Base-by-base conservation (phyloP, 345 rosid genomes). In the Clausena lansium region DNA sequence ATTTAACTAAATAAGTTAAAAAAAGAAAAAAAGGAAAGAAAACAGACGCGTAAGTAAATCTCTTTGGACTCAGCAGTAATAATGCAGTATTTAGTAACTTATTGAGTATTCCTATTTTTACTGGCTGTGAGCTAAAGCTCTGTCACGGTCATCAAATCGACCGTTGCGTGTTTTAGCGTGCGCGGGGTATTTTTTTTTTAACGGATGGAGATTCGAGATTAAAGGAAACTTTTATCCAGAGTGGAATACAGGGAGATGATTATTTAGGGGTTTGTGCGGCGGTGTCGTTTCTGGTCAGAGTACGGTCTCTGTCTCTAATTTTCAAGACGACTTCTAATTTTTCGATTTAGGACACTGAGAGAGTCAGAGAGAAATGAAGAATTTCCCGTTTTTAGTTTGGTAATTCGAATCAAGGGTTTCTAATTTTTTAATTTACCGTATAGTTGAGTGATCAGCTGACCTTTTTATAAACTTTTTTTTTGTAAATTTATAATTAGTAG, bases 221-320 rank as follows among this genome's bases (percentile, higher is more conserved):
- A 4, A 6, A 62, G n/a, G 33, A 13, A 47, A 2, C 8, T 24
- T 24, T 47, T 28, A 14, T 50, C 20, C 47, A 3, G 47, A 41
- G 15, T 41, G 47, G 47, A 41, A 45, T 45, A 45, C 50, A 1
- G 17, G 13, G 50, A 45, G 14, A 13, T 13, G 25, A 38, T 38
- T 6, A 5, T 4, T 3, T 24, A 1, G n/a, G 9, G 13, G 68
- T 33, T 67, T 2, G 4, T 68, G 33, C 30, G 57, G 72, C 33
- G 54, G 72, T 15, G 57, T 68, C 54, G 57, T 68, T 41, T 64
- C 54, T 68, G 54, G 35, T 67, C 72, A 68, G 57, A 68, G 57
- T 24, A 68, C 35, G 72, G 57, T 41, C n/a, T 25, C 27, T 2
- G 2, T 67, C 11, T 3, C 50, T 41, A 41, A 41, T 41, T 41